Base-by-base conservation (phyloP, 495 filamentous ascomycete species). In the Podospora sp. region DNA sequence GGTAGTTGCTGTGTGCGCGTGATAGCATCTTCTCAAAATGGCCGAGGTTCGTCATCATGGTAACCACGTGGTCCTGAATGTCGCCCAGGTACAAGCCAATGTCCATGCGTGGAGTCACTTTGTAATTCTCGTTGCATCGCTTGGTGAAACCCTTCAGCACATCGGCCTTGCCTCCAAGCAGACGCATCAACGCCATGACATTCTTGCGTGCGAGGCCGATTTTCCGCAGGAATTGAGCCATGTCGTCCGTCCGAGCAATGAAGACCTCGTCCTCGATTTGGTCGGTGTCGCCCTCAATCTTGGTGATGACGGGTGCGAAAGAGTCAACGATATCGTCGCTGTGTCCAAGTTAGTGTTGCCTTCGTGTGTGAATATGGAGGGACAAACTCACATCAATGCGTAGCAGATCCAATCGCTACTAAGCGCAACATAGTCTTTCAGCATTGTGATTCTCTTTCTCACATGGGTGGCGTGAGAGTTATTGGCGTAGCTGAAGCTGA, bases 401-500 rank as follows among this genome's bases (percentile, higher is more conserved):
- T 99, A 99, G 80, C 96, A 99, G 67, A 99, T 94, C 95, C 95
- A 99, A 77, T 99, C 95, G 69, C 92, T 92, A 65, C 91, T 94
- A 40, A 99, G 83, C 18, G 91, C 88, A 65, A 97, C 90, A 73
- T 97, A 97, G 72, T 98, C 95, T 71, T 96, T 92, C 66, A 99
- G 83, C 75, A 91, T 91, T 1, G 92, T 90, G 72, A 99, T 97
- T 75, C 95, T 86, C 83, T 92, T 92, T 61, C 96, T 88, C 53
- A 98, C 95, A 71, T 94, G 92, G 21, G 88, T 83, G 9, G 92
- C 91, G 73, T 99, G 95, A 0, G 87, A 86, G 69, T 92, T 96
- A 36, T 88, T 88, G 21, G 87, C 85, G 75, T 96, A 98, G 58
- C 92, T 95, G 80, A 97, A 97, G 64, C 93, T 97, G 40, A 98